Evolutionary conservation across 192 early-diverging fungal species (phyloP), one percentile per base, ranked within the genome.

Genomic region (Funneliformis geosporum): DNA sequence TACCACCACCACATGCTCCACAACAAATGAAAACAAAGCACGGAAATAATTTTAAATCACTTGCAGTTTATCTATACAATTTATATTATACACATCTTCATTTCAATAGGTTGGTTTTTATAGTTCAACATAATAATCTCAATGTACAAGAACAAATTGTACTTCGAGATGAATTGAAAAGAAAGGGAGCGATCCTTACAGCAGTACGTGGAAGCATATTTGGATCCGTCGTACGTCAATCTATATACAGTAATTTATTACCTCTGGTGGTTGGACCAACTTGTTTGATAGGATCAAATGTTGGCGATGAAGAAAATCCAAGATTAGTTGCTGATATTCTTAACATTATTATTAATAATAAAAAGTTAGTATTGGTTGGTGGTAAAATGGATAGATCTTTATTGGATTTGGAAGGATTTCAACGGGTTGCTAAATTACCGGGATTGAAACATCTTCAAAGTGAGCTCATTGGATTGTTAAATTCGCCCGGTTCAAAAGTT

Each of bases 81-180:
- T 81, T 84, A 46, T 90, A 90, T 75, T 50, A 82, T 27, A 50
- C 80, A 7, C 69, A 87, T 28, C 40, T 90, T 64, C 66, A 86
- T 21, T 73, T 84, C 9, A 90, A 90, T 79, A 80, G 89, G 25
- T 82, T 87, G 50, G 65, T 89, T 46, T 80, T 90, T 68, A 84
- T 90, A 46, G 82, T 86, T 55, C 89, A 90, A 73, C 88, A 89
- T 82, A 90, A 90, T 83, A 90, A 90, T 76, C 83, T 90, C 76
- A 86, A 86, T 0, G 85, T 90, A 39, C 73, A 82, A 44, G 89
- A 90, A 78, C 80, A 88, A 76, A 83, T 84, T 14, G 60, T 82
- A 70, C 79, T 90, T 55, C 86, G 89, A 62, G 81, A 84, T 68
- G 85, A 88, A 6, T 78, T 90, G 14, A 60, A 78, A 0, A 71